A percentile compares a stretch with the other conserved stretches of the same genome.
Evolutionary conservation across 139 green algal species (phyloP).

Genomic region (Coelastrella sp.): DNA sequence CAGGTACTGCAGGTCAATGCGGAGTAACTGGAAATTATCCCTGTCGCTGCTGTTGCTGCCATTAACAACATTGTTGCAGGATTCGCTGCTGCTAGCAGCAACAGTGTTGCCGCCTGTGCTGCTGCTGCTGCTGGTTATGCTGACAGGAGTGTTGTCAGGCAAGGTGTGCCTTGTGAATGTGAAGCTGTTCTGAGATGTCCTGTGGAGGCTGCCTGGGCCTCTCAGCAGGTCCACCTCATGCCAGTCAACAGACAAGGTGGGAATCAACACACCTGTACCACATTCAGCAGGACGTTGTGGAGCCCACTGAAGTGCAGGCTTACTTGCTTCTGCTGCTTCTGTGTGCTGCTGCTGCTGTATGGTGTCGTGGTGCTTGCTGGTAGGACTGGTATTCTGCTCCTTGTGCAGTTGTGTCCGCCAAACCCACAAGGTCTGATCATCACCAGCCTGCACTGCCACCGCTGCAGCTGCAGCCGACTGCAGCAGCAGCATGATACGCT

Average conservation of each 20-base stretch:
- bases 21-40: background rate
- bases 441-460: background rate
- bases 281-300: background rate
- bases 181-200: background rate
- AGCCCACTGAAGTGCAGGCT: background rate
- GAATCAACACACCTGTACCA: background rate
- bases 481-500: constrained; percentile 29
- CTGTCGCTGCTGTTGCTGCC: background rate
- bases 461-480: background rate
- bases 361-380: background rate
- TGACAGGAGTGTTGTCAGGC: background rate
- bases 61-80: background rate
- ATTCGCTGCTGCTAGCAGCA: constrained; percentile 15
- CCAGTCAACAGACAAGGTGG: constrained; percentile 6
- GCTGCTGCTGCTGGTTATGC: constrained; percentile 18
- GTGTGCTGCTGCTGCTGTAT: background rate
- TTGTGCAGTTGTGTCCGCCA: background rate
- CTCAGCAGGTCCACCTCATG: constrained; percentile 29
- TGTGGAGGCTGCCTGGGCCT: constrained; percentile 19
- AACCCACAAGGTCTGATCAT: background rate
- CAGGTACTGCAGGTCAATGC: constrained; percentile 11
- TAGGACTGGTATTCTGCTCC: background rate
- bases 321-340: constrained; percentile 8
- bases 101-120: background rate
- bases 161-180: background rate